These are phyloP conservation scores for Monocercomonoides exilis DNA, from an alignment of 78 protist species.

Conservation along the genomic window DNA sequence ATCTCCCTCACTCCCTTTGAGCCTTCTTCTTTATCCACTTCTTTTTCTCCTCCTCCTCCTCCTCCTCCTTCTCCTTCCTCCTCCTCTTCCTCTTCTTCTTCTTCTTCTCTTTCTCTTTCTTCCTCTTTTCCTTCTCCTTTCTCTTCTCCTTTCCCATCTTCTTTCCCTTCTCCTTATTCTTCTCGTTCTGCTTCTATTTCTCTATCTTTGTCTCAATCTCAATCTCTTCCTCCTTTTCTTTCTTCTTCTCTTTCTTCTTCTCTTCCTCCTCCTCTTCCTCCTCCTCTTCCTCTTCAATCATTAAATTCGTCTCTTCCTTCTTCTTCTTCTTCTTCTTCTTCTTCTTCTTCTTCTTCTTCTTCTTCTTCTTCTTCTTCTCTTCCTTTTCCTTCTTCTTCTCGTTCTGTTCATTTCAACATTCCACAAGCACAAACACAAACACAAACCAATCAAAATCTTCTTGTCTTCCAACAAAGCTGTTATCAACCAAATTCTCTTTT, in stretches of 20 bases:
- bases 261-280: background rate
- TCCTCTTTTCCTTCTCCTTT: background rate
- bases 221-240: no score
- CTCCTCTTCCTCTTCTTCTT: background rate
- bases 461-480: no score
- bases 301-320: background rate
- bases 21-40: no score
- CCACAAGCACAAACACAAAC: no score
- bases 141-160: background rate
- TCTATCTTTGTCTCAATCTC: no score
- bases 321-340: background rate
- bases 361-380: conserved; percentile 4
- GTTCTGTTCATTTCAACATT: background rate
- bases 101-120: background rate
- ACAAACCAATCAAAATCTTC: no score
- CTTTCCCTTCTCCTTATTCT: no score
- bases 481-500: no score
- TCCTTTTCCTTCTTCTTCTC: background rate
- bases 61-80: background rate
- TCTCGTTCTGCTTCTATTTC: no score
- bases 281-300: background rate
- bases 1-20: no score
- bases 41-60: no score
- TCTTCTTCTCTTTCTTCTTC: background rate
- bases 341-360: conserved; percentile 4